These are phyloP conservation scores for Scheffersomyces spartinae DNA, from an alignment of 805 yeast genomes.

Conservation along the genomic window DNA sequence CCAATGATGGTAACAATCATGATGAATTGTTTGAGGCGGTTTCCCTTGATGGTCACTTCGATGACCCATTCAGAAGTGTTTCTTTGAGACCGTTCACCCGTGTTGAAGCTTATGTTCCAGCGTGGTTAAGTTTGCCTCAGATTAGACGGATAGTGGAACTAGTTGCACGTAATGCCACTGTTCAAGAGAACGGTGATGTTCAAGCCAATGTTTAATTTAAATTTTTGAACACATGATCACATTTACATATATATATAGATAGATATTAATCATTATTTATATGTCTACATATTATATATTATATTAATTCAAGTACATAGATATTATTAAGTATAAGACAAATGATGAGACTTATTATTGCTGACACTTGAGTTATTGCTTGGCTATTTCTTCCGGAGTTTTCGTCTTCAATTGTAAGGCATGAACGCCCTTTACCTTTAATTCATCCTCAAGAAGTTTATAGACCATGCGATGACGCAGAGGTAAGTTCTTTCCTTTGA, in stretches of 20 bases:
- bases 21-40: slow-evolving; percentile 63
- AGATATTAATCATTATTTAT: too few species aligned
- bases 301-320: too few species aligned
- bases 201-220: too few species aligned
- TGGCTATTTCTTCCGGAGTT: slow-evolving; percentile 63
- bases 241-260: too few species aligned
- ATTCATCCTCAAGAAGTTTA: slow-evolving; percentile 56
- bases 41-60: slow-evolving; percentile 62
- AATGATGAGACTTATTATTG: too few species aligned
- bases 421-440: slow-evolving; percentile 64
- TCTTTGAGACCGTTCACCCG: slow-evolving; percentile 68
- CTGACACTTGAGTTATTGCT: too few species aligned
- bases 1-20: slow-evolving; percentile 35
- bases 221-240: too few species aligned
- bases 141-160: slow-evolving; percentile 83
- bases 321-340: too few species aligned
- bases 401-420: slow-evolving; percentile 80
- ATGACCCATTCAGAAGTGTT: slow-evolving; percentile 72
- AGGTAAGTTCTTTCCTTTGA: slow-evolving; percentile 55
- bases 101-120: slow-evolving; percentile 88
- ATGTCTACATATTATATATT: too few species aligned
- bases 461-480: slow-evolving; percentile 72
- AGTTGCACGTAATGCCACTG: slow-evolving; percentile 73
- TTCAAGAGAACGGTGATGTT: too few species aligned
- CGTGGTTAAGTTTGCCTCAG: slow-evolving; percentile 82